Conservation (phyloP, 2,329 filamentous ascomycete genomes). For the Tolypocladium paradoxum region DNA sequence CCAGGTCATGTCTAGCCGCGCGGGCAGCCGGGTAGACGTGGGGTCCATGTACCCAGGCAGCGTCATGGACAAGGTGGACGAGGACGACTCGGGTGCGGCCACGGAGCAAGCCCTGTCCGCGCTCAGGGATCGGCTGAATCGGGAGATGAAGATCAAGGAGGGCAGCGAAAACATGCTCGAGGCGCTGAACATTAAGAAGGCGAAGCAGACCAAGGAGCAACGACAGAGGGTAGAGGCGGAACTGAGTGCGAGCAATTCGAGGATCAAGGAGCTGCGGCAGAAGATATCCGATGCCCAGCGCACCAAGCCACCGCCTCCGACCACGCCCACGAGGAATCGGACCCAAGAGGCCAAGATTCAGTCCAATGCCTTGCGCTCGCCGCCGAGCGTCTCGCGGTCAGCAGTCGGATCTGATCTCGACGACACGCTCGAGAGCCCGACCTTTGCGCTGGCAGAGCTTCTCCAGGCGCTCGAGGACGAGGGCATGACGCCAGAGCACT, state of each 20-base stretch:
- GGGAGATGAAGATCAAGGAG: constrained; percentile 95
- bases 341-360: constrained; percentile 34
- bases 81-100: constrained; percentile 43
- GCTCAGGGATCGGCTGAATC: constrained; percentile 77
- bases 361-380: constrained; percentile 42
- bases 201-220: constrained; percentile 88
- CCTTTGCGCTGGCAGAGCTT: constrained; percentile 80
- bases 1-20: constrained; percentile 37
- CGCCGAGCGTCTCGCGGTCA: constrained; percentile 43
- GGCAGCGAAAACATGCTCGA: constrained; percentile 97
- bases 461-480: constrained; percentile 81
- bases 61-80: constrained; percentile 48
- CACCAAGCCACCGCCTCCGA: constrained; percentile 32
- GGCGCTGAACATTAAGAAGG: constrained; percentile 86
- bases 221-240: constrained; percentile 73
- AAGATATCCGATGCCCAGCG: constrained; percentile 50
- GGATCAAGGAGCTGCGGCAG: constrained; percentile 49
- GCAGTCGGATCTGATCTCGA: constrained; percentile 53
- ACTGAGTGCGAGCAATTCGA: constrained; percentile 74
- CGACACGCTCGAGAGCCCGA: constrained; percentile 72
- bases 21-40: constrained; percentile 24
- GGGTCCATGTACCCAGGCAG: constrained; percentile 24
- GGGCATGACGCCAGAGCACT: constrained; percentile 86
- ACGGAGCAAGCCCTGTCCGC: constrained; percentile 65
- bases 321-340: constrained; percentile 42